Percentiles rank a stretch among this genome's conserved stretches.
These are phyloP conservation scores for Xylaria polymorpha DNA, from an alignment of 2,329 filamentous ascomycete genomes.

Conservation along the genomic window DNA sequence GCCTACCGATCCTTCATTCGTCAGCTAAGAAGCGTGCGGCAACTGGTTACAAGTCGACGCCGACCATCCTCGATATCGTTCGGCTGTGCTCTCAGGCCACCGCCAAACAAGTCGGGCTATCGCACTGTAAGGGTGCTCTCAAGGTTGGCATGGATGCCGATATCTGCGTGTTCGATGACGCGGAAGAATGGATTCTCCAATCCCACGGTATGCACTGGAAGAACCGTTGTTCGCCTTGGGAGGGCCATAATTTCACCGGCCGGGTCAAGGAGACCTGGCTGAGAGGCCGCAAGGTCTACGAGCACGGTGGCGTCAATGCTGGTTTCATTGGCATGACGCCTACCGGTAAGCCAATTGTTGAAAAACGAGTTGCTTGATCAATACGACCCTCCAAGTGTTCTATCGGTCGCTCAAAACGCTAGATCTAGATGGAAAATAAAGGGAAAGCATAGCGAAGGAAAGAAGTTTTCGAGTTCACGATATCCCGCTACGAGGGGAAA, in stretches of 20 bases:
- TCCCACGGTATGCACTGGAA: constrained; percentile 90
- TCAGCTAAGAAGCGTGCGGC: constrained; percentile 72
- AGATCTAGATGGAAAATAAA: background rate
- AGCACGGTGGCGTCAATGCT: constrained; percentile 64
- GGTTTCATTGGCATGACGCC: constrained; percentile 64
- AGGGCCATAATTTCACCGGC: constrained; percentile 81
- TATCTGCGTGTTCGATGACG: constrained; percentile 90
- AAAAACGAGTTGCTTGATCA: constrained; percentile 64
- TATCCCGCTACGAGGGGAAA: constrained; percentile 16
- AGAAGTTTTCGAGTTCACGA: background rate
- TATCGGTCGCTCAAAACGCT: background rate
- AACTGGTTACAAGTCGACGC: constrained; percentile 56
- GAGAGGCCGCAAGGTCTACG: constrained; percentile 79
- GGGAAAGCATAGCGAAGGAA: background rate
- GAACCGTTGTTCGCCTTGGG: constrained; percentile 92
- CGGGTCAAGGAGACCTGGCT: constrained; percentile 89
- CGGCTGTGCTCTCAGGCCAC: constrained; percentile 88
- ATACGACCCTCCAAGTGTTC: background rate
- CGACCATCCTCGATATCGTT: constrained; percentile 80
- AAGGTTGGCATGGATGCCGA: constrained; percentile 88
- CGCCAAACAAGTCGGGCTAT: constrained; percentile 85
- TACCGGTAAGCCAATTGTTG: constrained; percentile 67
- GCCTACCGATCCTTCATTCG: constrained; percentile 90
- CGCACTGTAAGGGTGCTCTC: constrained; percentile 83
- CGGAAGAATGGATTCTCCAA: constrained; percentile 78